phyloP scores from a whole-genome alignment of 2,329 filamentous ascomycete species.

The Cladosporium sp. region DNA sequence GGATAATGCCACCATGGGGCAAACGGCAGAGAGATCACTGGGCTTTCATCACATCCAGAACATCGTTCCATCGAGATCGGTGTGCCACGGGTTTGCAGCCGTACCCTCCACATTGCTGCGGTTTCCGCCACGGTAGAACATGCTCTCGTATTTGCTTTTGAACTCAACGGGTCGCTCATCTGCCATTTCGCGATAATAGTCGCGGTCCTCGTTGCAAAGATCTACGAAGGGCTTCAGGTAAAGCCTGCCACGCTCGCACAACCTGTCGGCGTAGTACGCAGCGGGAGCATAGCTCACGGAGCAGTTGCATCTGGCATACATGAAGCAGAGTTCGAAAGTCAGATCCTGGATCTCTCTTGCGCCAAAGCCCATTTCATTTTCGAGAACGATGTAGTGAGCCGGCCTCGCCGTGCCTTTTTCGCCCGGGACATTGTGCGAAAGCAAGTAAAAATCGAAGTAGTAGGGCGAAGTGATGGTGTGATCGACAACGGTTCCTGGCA shows the following conservation, averaged over 20 bases:
- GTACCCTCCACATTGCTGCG: background rate
- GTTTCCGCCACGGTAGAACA: background rate
- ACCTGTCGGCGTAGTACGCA: conserved; percentile 34
- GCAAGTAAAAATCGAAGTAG: conserved; percentile 20
- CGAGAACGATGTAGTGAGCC: conserved; percentile 65
- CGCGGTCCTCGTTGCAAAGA: background rate
- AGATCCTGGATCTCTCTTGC: conserved; percentile 4
- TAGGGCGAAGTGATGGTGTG: conserved; percentile 11
- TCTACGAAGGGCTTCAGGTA: conserved; percentile 17
- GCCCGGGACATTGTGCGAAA: conserved; percentile 15
- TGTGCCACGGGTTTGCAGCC: conserved; percentile 24
- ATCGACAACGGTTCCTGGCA: conserved; percentile 17
- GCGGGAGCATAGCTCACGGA: conserved; percentile 32
- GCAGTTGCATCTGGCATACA: conserved; percentile 25
- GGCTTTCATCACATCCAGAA: conserved; percentile 27
- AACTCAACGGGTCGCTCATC: no score
- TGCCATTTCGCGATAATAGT: no score
- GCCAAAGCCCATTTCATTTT: background rate
- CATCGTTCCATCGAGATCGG: conserved; percentile 23
- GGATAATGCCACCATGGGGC: background rate
- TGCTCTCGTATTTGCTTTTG: background rate
- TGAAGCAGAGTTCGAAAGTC: conserved; percentile 26
- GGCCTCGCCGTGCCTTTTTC: conserved; percentile 74
- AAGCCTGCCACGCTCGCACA: conserved; percentile 32
- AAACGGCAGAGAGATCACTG: background rate